Conservation (phyloP, 371 early-diverging fungal species). For the Apophysomyces variabilis region DNA sequence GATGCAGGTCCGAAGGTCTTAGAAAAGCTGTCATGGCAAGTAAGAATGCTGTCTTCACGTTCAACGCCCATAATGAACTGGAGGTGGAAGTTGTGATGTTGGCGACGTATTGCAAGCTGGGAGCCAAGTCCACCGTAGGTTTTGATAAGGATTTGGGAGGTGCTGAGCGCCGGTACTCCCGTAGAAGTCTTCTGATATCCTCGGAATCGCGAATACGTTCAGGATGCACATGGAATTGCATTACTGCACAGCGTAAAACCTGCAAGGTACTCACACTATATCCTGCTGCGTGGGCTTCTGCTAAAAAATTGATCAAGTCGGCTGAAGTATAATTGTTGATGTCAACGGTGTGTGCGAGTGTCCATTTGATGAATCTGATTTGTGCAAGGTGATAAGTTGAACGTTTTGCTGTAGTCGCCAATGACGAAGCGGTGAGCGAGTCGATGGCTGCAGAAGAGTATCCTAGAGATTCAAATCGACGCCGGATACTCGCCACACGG, state of each 20-base stretch:
- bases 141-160: constrained; percentile 7
- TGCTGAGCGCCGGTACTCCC: not conserved
- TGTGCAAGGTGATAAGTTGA: not conserved
- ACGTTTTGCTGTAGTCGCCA: not conserved
- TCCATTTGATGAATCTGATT: not conserved
- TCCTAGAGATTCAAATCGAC: not conserved
- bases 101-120: not conserved
- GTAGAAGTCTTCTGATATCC: not conserved
- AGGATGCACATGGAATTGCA: constrained; percentile 8
- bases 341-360: not conserved
- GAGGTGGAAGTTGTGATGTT: not conserved
- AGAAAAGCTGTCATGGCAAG: constrained; percentile 9
- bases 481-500: constrained; percentile 5
- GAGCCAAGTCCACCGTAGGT: not conserved
- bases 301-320: not conserved
- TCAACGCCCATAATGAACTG: not conserved
- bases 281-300: not conserved
- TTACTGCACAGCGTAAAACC: constrained; percentile 6
- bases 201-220: not conserved
- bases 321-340: not conserved
- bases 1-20: constrained; percentile 15
- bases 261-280: not conserved
- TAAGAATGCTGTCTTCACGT: constrained; percentile 14
- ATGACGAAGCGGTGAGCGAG: not conserved
- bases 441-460: not conserved